phyloP scores from a whole-genome alignment of 2,329 filamentous ascomycete genomes.

The Ascocoryne sarcoides region DNA sequence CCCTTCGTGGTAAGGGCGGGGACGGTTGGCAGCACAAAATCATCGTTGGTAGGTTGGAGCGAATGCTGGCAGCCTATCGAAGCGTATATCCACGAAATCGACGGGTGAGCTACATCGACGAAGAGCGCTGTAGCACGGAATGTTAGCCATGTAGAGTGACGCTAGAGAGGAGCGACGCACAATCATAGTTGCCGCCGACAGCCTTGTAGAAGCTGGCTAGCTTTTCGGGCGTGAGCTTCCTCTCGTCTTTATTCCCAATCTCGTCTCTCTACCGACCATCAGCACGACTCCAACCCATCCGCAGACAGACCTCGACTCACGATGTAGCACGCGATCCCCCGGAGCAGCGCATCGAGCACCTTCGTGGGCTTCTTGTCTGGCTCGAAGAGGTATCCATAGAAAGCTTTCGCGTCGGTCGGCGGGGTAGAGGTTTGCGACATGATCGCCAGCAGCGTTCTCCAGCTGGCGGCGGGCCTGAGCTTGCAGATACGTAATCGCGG shows the following conservation, averaged over 20 bases:
- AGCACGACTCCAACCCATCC: not conserved
- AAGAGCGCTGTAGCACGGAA: constrained; percentile 52
- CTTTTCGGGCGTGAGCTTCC: constrained; percentile 54
- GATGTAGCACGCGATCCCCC: constrained; percentile 60
- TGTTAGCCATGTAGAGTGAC: constrained; percentile 11
- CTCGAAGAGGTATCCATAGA: constrained; percentile 61
- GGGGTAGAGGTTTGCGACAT: constrained; percentile 3
- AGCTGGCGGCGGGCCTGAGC: not conserved
- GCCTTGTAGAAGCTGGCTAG: constrained; percentile 68
- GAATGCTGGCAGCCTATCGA: constrained; percentile 84
- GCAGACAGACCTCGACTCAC: constrained; percentile 39
- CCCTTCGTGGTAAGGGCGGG: constrained; percentile 76
- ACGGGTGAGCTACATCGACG: constrained; percentile 59
- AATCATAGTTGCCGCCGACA: constrained; percentile 68
- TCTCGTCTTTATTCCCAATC: constrained; percentile 47
- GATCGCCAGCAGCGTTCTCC: not conserved
- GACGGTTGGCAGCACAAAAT: constrained; percentile 67
- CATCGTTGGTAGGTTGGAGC: constrained; percentile 61
- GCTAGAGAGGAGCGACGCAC: constrained; percentile 29
- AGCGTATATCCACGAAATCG: constrained; percentile 87
- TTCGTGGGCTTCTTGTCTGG: constrained; percentile 58
- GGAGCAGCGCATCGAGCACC: constrained; percentile 57
- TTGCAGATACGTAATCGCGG: not conserved
- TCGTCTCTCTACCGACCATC: constrained; percentile 39
- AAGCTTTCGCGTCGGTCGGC: constrained; percentile 22